Evolutionary conservation across 1,284 basidiomycete species (phyloP), one percentile per base, ranked within the genome.

Genomic region (Cutaneotrichosporon mucoides): DNA sequence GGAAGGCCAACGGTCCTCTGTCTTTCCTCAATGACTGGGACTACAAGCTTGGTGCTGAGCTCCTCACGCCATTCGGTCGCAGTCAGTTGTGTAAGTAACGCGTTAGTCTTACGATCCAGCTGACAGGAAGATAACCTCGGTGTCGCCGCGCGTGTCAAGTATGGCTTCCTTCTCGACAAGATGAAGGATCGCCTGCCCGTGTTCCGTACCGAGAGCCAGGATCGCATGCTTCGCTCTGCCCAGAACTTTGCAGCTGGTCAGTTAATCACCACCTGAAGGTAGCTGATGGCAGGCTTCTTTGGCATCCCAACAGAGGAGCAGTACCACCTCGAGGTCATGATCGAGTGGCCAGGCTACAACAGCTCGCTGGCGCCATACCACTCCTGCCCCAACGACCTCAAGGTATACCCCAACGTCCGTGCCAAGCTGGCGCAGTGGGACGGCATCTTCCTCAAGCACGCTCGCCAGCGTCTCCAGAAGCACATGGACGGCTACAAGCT

Each of bases 401-500:
- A 57, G 42, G 57, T 65, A 7, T 66, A 69, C 48, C 33, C 62
- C n/a, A 35, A 52, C 7, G 56, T 59, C 6, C 57, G 51, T 11
- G 55, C 53, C 6, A 75, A 73, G 60, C 64, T 75, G 11, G 64
- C 66, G 6, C 61, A 81, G 62, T 93, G 90, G 90, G 82, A 86
- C 1, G 69, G 75, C 0, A 83, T 85, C 3, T 95, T 91, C 75
- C 83, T 95, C 41, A 78, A 82, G 54, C 80, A 84, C 49, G 88
- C 92, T 0, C 79, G 78, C 38, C 77, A 81, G 56, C 82, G 92
- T n/a, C 73, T 94, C 6, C 81, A 85, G 59, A 76, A 79, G 13
- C 76, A 84, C 64, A 69, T 88, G 47, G 66, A 81, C 3, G 92
- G 90, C 0, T 86, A 87, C 59, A 80, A 86, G 8, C 73, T 94